These are phyloP conservation scores for Exophiala oligosperma DNA, from an alignment of 2,329 filamentous ascomycete species.

Conservation along the genomic window DNA sequence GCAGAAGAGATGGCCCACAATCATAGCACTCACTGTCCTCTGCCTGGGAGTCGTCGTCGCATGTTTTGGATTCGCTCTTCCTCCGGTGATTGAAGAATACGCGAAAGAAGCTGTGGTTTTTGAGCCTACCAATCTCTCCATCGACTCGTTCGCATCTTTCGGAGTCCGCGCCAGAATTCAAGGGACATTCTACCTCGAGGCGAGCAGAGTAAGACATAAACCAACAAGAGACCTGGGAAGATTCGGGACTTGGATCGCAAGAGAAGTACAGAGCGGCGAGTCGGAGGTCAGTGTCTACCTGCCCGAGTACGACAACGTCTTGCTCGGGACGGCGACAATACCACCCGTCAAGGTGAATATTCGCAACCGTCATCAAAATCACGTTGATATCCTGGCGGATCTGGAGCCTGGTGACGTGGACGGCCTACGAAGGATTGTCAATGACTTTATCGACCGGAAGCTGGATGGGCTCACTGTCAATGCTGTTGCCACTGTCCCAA, in stretches of 20 bases:
- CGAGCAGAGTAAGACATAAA: constrained; percentile 68
- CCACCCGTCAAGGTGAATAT: constrained; percentile 76
- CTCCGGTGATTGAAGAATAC: constrained; percentile 80
- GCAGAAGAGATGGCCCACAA: constrained; percentile 69
- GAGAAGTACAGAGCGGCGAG: constrained; percentile 70
- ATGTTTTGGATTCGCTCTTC: constrained; percentile 77
- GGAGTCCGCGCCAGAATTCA: constrained; percentile 79
- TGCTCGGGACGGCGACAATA: constrained; percentile 74
- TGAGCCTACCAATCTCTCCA: constrained; percentile 77
- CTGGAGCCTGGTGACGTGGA: constrained; percentile 74
- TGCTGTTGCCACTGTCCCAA: constrained; percentile 69
- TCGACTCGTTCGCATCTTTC: constrained; percentile 77
- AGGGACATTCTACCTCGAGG: constrained; percentile 79
- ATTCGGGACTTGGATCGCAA: constrained; percentile 76
- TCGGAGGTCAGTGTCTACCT: constrained; percentile 75
- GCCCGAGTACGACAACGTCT: constrained; percentile 75
- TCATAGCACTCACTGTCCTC: constrained; percentile 70
- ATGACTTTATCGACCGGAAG: constrained; percentile 83
- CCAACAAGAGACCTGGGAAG: constrained; percentile 73
- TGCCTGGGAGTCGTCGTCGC: constrained; percentile 65
- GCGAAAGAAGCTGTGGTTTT: constrained; percentile 79
- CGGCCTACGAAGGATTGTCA: constrained; percentile 74
- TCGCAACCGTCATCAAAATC: constrained; percentile 73
- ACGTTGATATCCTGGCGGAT: constrained; percentile 76
- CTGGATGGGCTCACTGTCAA: constrained; percentile 69